Evolutionary conservation across 768 basidiomycete species (phyloP), one percentile per base, ranked within the genome.

Genomic region (Russula compacta): DNA sequence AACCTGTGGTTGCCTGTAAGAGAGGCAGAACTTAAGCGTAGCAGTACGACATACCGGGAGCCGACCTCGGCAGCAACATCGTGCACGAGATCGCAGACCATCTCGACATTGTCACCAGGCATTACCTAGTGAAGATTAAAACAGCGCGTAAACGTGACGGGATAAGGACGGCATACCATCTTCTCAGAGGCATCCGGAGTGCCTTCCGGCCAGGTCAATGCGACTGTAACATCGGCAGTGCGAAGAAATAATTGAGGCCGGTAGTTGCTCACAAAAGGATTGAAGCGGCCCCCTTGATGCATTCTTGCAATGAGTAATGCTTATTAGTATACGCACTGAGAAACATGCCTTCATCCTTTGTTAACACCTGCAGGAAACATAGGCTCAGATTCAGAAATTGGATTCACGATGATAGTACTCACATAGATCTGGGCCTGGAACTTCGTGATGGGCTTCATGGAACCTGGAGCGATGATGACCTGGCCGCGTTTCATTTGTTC

Each of bases 81-180:
- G 68, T 86, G 84, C 29, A 86, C 80, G 40, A 98, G 81, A 32
- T 82, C 77, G 71, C 90, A 92, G 57, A 91, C 79, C 79, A 98
- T 86, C 75, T 97, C 94, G 56, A 98, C 86, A 69, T 95, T 95
- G 77, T 98, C 95, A 63, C 95, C 95, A 52, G 95, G 95, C 92
- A 97, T 95, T 67, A 98, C 85, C 85, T 89, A 67, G 53, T 54
- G 8, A 43, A 3, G 7, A 54, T 66, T n/a, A 68, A 42, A 19
- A 49, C 36, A 38, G 33, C 29, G 35, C 50, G 36, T 19, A 8
- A 47, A 14, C 15, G 55, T 58, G 10, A 17, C 44, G 58, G n/a
- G 19, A 5, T 24, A 61, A 10, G 33, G 32, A 33, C 14, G 32
- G 69, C 75, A 29, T 51, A 86, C 92, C 87, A 95, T 94, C 75